Base-by-base conservation (phyloP, 352 stramenopile genomes). In the Phytophthora constricta region DNA sequence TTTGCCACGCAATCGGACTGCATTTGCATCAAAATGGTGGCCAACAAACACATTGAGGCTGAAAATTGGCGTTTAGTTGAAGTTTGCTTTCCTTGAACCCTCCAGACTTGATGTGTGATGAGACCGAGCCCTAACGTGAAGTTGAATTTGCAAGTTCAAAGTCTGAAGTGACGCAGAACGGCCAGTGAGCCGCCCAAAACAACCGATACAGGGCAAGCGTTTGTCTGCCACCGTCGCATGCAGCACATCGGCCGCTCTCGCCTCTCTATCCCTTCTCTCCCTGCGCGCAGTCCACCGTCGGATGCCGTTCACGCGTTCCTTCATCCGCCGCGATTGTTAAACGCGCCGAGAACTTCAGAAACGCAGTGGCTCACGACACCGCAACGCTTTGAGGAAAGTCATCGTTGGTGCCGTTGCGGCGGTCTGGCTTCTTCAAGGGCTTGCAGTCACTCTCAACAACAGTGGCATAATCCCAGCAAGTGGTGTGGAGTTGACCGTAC, bases 61-160 rank as follows among this genome's bases (percentile, higher is more conserved):
- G 34, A 42, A 16, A 42, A 61, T 25, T 71, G 56, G 48, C 39
- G 61, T 22, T 42, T 42, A 22, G 42, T 48, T 48, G 42, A 48
- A 48, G 42, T 48, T 48, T 20, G 23, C 19, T 25, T 48, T 48
- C 11, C 19, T 27, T 46, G 4, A 14, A 11, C n/a, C 2, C 27
- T 39, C 14, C 4, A 45, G 43, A 39, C 7, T 57, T 43, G 20
- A 49, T 41, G 37, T 43, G 31, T 49, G 26, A 14, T 25, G n/a
- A 34, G 2, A n/a, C 22, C 22, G 4, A 42, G 34, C 10, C 34
- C 34, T 42, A 42, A 42, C 34, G 34, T 62, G 49, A 68, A 68
- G 60, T 68, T 68, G 62, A 27, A 31, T 31, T 50, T 61, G 67
- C 43, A 77, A 79, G 58, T 79, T 79, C 72, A 77, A 77, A 31